These are phyloP conservation scores for Casuarina equisetifolia DNA, from an alignment of 306 rosid genomes.

Conservation along the genomic window DNA sequence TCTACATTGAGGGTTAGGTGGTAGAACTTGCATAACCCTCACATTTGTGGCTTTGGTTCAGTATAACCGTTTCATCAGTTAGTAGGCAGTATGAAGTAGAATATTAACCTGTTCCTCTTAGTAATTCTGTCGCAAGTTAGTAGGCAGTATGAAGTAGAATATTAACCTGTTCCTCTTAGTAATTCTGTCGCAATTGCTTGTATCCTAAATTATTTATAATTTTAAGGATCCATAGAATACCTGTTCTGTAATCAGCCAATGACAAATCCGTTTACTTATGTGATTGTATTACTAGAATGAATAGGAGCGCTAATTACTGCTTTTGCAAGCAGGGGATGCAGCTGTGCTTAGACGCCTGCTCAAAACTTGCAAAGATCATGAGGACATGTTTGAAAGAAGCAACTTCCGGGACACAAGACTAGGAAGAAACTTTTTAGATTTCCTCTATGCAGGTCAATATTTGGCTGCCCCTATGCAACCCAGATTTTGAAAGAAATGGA, in stretches of 20 bases:
- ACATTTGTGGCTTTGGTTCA: not conserved
- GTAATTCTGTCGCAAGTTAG: not conserved
- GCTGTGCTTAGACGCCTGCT: slow-evolving; percentile 86
- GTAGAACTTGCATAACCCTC: not conserved
- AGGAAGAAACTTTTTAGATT: slow-evolving; percentile 16
- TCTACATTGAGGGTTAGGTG: not conserved
- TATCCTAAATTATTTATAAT: too few relatives aligned
- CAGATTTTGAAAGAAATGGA: slow-evolving; percentile 3
- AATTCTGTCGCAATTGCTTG: not conserved
- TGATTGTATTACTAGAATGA: not conserved
- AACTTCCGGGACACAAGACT: slow-evolving; percentile 52
- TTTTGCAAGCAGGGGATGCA: slow-evolving; percentile 74
- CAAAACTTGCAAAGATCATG: slow-evolving; percentile 80
- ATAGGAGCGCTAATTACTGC: not conserved
- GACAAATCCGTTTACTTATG: not conserved
- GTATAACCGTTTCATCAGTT: not conserved
- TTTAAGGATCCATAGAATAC: not conserved
- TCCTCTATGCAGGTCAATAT: slow-evolving; percentile 12
- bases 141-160: not conserved
- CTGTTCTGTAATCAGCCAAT: not conserved
- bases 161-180: not conserved
- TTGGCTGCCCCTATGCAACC: not conserved
- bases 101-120: not conserved
- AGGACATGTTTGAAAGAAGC: slow-evolving; percentile 75
- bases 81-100: not conserved